These are phyloP conservation scores for Rhizopogon vesiculosus DNA, from an alignment of 768 basidiomycete genomes.

Conservation along the genomic window DNA sequence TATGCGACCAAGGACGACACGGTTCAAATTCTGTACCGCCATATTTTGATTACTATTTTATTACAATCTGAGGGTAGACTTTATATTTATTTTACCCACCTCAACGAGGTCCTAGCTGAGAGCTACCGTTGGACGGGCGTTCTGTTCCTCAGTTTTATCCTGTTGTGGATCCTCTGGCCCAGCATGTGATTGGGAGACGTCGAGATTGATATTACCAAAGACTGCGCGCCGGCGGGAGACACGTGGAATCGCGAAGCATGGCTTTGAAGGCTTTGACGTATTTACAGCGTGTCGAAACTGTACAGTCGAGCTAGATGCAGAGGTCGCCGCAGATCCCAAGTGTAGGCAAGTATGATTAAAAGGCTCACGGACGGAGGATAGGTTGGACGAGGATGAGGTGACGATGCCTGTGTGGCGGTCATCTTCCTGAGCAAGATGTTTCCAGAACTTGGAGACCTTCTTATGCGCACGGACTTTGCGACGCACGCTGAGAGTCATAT, in stretches of 20 bases:
- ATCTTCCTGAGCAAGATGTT: conserved; percentile 34
- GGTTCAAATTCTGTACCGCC: conserved; percentile 17
- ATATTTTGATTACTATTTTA: not conserved
- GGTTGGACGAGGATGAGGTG: conserved; percentile 27
- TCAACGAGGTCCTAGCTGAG: conserved; percentile 24
- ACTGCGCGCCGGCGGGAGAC: conserved; percentile 18
- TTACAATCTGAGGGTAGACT: not conserved
- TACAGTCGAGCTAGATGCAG: conserved; percentile 17
- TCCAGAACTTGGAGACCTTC: conserved; percentile 44
- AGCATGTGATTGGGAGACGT: conserved; percentile 12
- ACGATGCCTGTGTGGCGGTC: conserved; percentile 11
- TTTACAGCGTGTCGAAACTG: conserved; percentile 11
- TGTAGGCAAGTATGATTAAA: conserved; percentile 20
- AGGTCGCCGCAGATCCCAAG: conserved; percentile 2
- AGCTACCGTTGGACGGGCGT: conserved; percentile 11
- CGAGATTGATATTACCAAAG: conserved; percentile 20
- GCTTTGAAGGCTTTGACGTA: conserved; percentile 10
- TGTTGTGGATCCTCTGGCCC: conserved; percentile 10
- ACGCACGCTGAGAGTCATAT: conserved; percentile 39
- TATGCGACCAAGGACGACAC: conserved; percentile 11
- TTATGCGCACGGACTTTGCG: conserved; percentile 38
- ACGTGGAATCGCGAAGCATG: conserved; percentile 14
- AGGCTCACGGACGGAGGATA: conserved; percentile 22
- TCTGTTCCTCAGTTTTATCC: conserved; percentile 2
- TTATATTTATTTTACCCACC: conserved; percentile 12